Percentiles rank a stretch among this genome's conserved stretches.
phyloP scores from a whole-genome alignment of 257 asterid genomes.

The Petunia secreta region DNA sequence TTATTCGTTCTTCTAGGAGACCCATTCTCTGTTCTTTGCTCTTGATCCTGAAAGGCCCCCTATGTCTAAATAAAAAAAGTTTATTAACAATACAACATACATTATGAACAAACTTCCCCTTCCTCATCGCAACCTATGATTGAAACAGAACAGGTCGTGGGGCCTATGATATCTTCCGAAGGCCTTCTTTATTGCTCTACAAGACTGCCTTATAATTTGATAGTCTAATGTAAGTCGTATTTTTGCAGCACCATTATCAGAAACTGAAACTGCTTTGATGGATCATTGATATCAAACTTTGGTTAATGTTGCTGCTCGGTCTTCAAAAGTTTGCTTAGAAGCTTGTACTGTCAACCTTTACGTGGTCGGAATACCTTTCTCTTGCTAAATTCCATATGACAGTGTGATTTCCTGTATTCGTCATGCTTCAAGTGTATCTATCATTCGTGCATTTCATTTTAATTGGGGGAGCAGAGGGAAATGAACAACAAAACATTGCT shows the following conservation, averaged over 20 bases:
- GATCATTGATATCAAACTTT: conserved; percentile 57
- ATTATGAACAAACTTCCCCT: background rate
- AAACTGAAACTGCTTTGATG: conserved; percentile 95
- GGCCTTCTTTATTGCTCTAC: conserved; percentile 25
- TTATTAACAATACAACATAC: background rate
- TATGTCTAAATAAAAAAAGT: background rate
- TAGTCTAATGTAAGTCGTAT: conserved; percentile 11
- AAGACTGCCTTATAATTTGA: conserved; percentile 34
- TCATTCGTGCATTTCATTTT: conserved; percentile 24
- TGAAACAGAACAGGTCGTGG: background rate
- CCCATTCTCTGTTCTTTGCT: background rate
- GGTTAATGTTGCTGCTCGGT: conserved; percentile 37
- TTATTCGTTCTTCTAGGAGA: background rate
- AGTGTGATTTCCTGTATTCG: conserved; percentile 23
- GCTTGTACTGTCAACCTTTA: conserved; percentile 23
- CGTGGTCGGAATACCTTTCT: conserved; percentile 28
- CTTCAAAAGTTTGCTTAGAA: conserved; percentile 31
- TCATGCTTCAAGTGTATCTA: conserved; percentile 26
- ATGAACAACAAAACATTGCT: conserved; percentile 21
- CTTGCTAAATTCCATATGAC: conserved; percentile 17
- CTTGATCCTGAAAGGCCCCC: conserved; percentile 18
- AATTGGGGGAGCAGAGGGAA: conserved; percentile 24
- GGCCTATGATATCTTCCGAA: conserved; percentile 1
- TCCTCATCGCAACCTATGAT: background rate
- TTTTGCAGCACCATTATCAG: conserved; percentile 95